Conservation (phyloP, 164 flowering plant species). For the Stephania japonica region DNA sequence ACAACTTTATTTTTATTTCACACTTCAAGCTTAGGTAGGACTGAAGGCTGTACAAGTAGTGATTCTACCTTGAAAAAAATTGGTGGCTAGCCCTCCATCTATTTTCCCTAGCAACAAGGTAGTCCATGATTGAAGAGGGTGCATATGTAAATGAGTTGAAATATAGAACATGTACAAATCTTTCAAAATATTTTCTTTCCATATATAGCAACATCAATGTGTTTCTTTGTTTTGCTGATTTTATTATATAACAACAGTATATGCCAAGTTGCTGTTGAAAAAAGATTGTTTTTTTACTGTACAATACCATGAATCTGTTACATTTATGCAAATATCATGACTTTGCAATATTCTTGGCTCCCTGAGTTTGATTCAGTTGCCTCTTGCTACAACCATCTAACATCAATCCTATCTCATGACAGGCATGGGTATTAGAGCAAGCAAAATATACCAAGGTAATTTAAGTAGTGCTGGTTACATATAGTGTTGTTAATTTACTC, state of each 20-base stretch:
- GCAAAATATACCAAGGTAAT: conserved; percentile 79
- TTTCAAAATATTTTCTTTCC: not conserved
- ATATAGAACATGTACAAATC: not conserved
- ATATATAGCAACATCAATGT: not conserved
- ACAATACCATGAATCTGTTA: not conserved
- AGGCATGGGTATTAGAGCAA: conserved; percentile 72
- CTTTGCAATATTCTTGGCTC: not conserved
- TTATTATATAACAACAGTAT: not conserved
- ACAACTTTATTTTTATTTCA: too few relatives aligned
- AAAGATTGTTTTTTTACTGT: not conserved
- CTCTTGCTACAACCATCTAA: not conserved
- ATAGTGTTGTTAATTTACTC: not conserved
- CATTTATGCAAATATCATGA: not conserved
- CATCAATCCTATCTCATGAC: conserved; percentile 16
- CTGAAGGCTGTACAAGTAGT: not conserved
- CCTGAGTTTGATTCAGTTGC: not conserved
- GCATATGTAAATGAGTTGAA: not conserved
- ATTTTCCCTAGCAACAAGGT: not conserved
- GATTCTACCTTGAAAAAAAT: not conserved
- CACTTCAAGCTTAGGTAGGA: not conserved
- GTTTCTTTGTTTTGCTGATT: not conserved
- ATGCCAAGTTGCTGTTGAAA: not conserved
- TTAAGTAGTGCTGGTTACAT: conserved; percentile 34
- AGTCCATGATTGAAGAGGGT: not conserved
- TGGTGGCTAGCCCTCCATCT: not conserved